Evolutionary conservation across 176 grass and related monocot species (phyloP), one percentile per base, ranked within the genome.

Genomic region (Typha latifolia): DNA sequence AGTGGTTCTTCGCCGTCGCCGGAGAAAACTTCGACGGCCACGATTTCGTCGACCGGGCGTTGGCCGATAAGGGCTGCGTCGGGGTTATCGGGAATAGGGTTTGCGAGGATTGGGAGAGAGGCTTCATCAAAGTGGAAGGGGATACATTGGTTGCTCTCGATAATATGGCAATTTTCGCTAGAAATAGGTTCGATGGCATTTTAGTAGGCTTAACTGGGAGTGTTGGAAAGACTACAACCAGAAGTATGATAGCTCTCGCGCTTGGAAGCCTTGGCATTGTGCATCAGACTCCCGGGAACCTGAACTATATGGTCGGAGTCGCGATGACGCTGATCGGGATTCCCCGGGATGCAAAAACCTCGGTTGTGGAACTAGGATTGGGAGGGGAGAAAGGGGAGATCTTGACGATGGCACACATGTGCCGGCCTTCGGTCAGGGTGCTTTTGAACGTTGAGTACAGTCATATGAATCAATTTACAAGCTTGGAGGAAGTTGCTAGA

Each of bases 161-260:
- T 12, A 65, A 65, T 31, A n/a, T 65, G 63, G 63, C 63, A 37
- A 47, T 18, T 15, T 65, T n/a, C 4, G 63, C 31, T 34, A 32
- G 63, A 10, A 65, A 47, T 20, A 65, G 63, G 63, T 65, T 65
- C 7, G 27, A 47, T 37, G 63, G 63, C n/a, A n/a, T 65, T 43
- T 31, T 65, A 29, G 63, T 65, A 3, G 63, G 31, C 15, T 65
- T 65, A 65, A 65, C 63, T 10, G 63, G 63, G 27, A 65, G 63
- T n/a, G 63, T 47, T 16, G 63, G 63, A 65, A 65, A 65, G 63
- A 65, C 63, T 34, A 65, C 63, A 14, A 65, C 63, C 31, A 65
- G 32, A 65, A 65, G 29, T 15, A 65, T 65, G 63, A 65, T 65
- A 37, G 32, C 31, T 65, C 32, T 65, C 11, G 32, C 31, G n/a